phyloP scores from a whole-genome alignment of 305 asterid species.

The Galium porrigens region DNA sequence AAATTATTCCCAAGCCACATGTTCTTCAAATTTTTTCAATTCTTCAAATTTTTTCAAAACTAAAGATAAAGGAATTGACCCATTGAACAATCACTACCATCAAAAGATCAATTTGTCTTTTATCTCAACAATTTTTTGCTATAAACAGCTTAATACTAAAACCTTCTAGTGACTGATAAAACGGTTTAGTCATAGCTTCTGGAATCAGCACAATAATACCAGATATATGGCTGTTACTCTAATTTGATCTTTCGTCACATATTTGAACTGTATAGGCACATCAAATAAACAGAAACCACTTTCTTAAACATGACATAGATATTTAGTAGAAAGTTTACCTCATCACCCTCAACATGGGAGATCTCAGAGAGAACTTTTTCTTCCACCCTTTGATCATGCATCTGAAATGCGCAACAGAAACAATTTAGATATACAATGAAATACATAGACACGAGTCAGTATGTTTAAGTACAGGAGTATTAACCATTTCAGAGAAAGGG shows the following conservation, averaged over 20 bases:
- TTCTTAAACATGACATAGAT: background rate
- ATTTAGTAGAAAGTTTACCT: constrained; percentile 25
- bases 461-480: constrained; percentile 13
- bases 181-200: background rate
- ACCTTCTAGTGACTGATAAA: background rate
- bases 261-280: background rate
- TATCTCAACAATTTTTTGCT: background rate
- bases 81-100: background rate
- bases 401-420: constrained; percentile 28
- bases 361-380: constrained; percentile 29
- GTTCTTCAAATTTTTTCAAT: background rate
- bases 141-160: background rate
- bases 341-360: constrained; percentile 32
- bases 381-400: constrained; percentile 29
- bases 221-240: background rate
- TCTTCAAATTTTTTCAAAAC: background rate
- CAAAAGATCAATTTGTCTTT: background rate
- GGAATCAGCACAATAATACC: background rate
- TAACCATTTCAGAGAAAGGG: constrained; percentile 35
- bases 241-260: background rate
- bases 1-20: background rate
- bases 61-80: background rate
- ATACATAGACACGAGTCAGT: constrained; percentile 15
- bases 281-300: background rate
- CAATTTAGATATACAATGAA: constrained; percentile 10